Conservation (phyloP, 306 rosid species). For the Morella rubra region DNA sequence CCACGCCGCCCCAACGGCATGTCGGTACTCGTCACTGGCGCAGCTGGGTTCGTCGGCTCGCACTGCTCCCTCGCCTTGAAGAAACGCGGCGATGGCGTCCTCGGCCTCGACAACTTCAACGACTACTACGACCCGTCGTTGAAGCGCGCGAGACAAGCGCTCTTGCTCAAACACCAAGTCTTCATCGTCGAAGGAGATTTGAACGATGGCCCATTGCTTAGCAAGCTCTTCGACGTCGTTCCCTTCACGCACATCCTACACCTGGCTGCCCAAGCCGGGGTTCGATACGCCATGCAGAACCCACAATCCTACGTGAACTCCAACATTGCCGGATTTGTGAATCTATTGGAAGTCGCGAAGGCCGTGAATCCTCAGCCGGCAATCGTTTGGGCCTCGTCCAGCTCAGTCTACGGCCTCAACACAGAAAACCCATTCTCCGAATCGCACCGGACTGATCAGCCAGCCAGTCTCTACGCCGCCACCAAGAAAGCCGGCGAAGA, state of each 20-base stretch:
- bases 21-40: slow-evolving; percentile 80
- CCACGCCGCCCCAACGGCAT: slow-evolving; percentile 72
- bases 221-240: slow-evolving; percentile 80
- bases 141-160: slow-evolving; percentile 62
- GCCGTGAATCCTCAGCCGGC: slow-evolving; percentile 58
- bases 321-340: slow-evolving; percentile 58
- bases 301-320: slow-evolving; percentile 55
- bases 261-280: slow-evolving; percentile 90
- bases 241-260: slow-evolving; percentile 86
- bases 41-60: slow-evolving; percentile 73
- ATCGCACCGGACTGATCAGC: slow-evolving; percentile 48
- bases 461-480: slow-evolving; percentile 60
- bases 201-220: slow-evolving; percentile 65
- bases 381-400: slow-evolving; percentile 61
- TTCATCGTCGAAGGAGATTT: slow-evolving; percentile 75
- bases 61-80: slow-evolving; percentile 81
- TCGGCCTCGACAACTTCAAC: slow-evolving; percentile 88
- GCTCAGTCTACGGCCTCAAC: slow-evolving; percentile 62
- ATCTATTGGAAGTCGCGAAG: slow-evolving; percentile 47
- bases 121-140: slow-evolving; percentile 79
- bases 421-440: slow-evolving; percentile 57
- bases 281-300: slow-evolving; percentile 89
- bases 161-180: slow-evolving; percentile 51
- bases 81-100: slow-evolving; percentile 86
- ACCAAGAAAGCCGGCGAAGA: slow-evolving; percentile 61